phyloP scores from a whole-genome alignment of 2,329 filamentous ascomycete species.

The Myriangium duriaei region DNA sequence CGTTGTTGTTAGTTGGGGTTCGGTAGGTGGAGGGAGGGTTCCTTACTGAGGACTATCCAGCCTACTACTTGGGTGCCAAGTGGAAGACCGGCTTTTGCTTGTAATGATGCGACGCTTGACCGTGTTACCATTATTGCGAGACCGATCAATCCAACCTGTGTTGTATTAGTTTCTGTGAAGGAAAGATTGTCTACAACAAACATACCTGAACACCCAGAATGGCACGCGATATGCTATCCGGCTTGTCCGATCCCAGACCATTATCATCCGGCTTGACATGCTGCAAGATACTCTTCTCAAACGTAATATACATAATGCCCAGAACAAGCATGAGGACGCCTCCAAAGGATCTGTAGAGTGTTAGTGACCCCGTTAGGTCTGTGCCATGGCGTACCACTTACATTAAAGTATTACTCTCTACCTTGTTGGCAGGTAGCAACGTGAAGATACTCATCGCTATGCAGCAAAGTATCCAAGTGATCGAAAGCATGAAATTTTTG shows the following conservation, averaged over 20 bases:
- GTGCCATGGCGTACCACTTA: constrained; percentile 30
- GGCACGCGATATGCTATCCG: constrained; percentile 40
- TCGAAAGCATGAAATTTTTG: constrained; percentile 49
- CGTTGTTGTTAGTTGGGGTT: no score
- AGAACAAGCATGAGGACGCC: constrained; percentile 65
- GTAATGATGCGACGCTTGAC: constrained; percentile 72
- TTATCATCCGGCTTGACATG: constrained; percentile 25
- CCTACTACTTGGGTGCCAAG: constrained; percentile 78
- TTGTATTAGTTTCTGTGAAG: no score
- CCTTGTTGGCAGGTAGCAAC: constrained; percentile 72
- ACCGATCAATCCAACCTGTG: constrained; percentile 59
- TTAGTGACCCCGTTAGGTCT: constrained; percentile 1
- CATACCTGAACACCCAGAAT: constrained; percentile 55
- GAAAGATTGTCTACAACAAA: no score
- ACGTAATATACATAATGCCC: constrained; percentile 65
- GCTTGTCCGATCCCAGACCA: constrained; percentile 18
- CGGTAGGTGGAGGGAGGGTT: no score
- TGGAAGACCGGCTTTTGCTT: constrained; percentile 74
- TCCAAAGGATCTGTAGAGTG: constrained; percentile 49
- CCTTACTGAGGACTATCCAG: constrained; percentile 64
- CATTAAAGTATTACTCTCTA: constrained; percentile 65
- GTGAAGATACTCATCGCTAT: constrained; percentile 82
- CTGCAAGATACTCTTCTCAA: constrained; percentile 53
- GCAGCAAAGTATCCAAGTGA: constrained; percentile 66
- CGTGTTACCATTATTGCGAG: constrained; percentile 77